These are phyloP conservation scores for Leccinum barrowsii DNA, from an alignment of 768 basidiomycete genomes.

Conservation along the genomic window DNA sequence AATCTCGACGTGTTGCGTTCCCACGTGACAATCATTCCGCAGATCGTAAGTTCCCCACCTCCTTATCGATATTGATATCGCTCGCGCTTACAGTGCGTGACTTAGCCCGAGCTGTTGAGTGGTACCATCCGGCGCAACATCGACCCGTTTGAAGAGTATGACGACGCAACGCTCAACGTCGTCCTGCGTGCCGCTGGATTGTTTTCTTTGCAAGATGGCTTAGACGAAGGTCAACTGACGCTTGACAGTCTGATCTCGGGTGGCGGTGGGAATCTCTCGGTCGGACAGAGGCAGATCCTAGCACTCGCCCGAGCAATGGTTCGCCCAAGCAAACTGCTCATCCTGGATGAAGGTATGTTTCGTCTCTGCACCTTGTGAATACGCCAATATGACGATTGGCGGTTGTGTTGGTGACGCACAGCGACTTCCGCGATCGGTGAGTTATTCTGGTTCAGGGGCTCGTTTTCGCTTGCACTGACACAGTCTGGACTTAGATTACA, in stretches of 20 bases:
- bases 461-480: background rate
- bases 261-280: constrained; percentile 46
- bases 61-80: background rate
- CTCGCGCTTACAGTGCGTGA: background rate
- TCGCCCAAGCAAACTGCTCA: constrained; percentile 51
- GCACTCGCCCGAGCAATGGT: constrained; percentile 59
- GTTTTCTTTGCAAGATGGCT: constrained; percentile 37
- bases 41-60: background rate
- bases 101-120: constrained; percentile 29
- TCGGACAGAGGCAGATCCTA: constrained; percentile 61
- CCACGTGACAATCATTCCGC: constrained; percentile 1
- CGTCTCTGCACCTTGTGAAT: background rate
- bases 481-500: constrained; percentile 39
- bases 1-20: constrained; percentile 1
- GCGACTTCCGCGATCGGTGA: constrained; percentile 46
- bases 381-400: background rate
- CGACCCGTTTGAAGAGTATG: constrained; percentile 56
- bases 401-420: constrained; percentile 4
- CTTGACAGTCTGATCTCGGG: constrained; percentile 44
- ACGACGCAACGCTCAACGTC: constrained; percentile 49
- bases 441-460: background rate
- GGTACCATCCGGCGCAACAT: constrained; percentile 56
- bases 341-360: constrained; percentile 50
- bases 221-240: constrained; percentile 36
- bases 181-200: constrained; percentile 48